Base-by-base conservation (phyloP, 805 yeast species). In the Yamadazyma paraphyllophila region DNA sequence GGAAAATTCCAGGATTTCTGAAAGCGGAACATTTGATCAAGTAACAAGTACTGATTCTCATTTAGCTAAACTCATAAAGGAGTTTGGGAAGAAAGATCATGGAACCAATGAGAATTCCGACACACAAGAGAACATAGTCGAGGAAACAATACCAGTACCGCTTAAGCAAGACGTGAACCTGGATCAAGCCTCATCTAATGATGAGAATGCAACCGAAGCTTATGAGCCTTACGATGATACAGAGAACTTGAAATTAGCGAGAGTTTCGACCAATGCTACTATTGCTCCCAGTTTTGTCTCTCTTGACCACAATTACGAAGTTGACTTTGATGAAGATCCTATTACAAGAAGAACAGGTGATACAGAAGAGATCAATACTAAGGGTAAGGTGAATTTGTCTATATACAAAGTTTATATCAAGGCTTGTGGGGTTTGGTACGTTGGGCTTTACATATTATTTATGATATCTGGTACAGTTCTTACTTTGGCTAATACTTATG, bases 21-120 rank as follows among this genome's bases (percentile, higher is more conserved):
- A 70, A 48, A 49, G 58, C n/a, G 71, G 88, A 10, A 67, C 72
- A 7, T 85, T 76, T 58, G 58, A 66, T 7, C 75, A 76, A 29
- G 73, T 81, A 13, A 60, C 77, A 73, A 68, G 49, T 1, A 55
- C 54, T 12, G 61, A 60, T 11, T 65, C 74, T 1, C 66, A 63
- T 8, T 62, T 77, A 27, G 61, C 63, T 3, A 49, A 52, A 12
- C 57, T 69, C 48, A 61, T 67, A 34, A 50, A 48, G 7, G 73
- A 68, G 39, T 66, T 62, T 46, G 65, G 67, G 10, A 50, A 56
- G 16, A 47, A 56, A n/a, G 48, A 51, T 2, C 50, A 49, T 36
- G 53, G 45, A 7, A 44, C 36, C 5, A 29, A 4, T 29, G 31
- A 11, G 11, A 29, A 4, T 29, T 10, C 11, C 11, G 50, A 41